Percentiles rank a stretch among this genome's conserved stretches.
phyloP scores from a whole-genome alignment of 441 rosid species.

The Erodium trifolium region DNA sequence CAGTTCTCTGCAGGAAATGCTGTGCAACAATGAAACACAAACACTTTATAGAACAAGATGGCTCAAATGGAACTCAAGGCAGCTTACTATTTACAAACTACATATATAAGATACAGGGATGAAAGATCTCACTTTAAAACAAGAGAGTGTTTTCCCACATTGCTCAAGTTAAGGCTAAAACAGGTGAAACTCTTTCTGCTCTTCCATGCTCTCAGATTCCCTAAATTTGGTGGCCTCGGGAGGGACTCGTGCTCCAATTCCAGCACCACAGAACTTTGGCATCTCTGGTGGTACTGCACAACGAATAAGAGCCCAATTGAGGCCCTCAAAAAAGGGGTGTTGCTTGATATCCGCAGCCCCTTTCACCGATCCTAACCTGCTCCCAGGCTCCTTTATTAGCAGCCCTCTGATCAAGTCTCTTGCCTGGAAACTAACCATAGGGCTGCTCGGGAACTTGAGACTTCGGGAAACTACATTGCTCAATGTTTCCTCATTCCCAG shows the following conservation, averaged over 20 bases:
- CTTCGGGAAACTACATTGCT: constrained; percentile 48
- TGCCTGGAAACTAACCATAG: constrained; percentile 47
- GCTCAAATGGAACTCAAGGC: too few relatives aligned
- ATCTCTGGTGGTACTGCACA: constrained; percentile 57
- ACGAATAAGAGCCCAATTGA: constrained; percentile 67
- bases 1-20: neutral
- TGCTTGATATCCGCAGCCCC: constrained; percentile 73
- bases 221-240: constrained; percentile 20
- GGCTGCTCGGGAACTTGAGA: constrained; percentile 50
- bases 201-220: constrained; percentile 28
- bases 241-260: constrained; percentile 12
- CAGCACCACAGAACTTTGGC: constrained; percentile 28
- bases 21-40: neutral
- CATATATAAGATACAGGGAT: neutral
- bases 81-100: neutral
- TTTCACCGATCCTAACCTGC: constrained; percentile 47
- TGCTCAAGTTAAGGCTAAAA: constrained; percentile 26
- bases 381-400: constrained; percentile 50
- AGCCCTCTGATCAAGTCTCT: constrained; percentile 57
- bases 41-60: too few relatives aligned
- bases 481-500: constrained; percentile 51
- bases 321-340: constrained; percentile 59
- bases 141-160: neutral
- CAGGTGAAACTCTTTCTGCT: constrained; percentile 41
- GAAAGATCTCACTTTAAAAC: neutral